These are phyloP conservation scores for Phytophthora pini DNA, from an alignment of 352 stramenopile genomes.

Conservation along the genomic window DNA sequence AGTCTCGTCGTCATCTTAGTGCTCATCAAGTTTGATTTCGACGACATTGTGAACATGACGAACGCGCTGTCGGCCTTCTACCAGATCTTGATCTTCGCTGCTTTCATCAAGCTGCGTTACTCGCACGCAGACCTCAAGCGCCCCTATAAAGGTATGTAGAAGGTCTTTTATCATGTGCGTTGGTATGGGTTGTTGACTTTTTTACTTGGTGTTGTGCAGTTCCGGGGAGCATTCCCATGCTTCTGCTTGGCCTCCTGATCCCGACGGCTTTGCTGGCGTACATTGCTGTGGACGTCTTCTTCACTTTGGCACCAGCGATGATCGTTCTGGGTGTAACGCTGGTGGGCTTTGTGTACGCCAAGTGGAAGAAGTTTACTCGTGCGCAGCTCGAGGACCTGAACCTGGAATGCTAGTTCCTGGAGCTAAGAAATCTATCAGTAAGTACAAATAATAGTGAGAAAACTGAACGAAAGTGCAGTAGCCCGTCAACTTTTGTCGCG, in stretches of 20 bases:
- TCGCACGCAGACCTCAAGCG: conserved; percentile 43
- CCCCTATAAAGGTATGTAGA: conserved; percentile 46
- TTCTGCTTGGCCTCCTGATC: conserved; percentile 43
- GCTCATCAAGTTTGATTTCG: conserved; percentile 70
- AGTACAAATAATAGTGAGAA: conserved; percentile 21
- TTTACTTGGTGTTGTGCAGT: conserved; percentile 23
- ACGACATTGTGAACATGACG: conserved; percentile 86
- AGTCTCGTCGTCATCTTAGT: conserved; percentile 59
- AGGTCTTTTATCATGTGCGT: not conserved
- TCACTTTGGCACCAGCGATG: conserved; percentile 45
- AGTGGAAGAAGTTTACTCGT: conserved; percentile 53
- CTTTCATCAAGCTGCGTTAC: conserved; percentile 91
- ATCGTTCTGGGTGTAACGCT: conserved; percentile 50
- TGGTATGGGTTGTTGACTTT: conserved; percentile 11
- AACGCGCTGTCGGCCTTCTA: conserved; percentile 92
- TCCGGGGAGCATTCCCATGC: conserved; percentile 44
- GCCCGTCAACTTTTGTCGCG: not conserved
- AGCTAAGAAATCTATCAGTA: conserved; percentile 2
- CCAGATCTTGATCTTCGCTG: conserved; percentile 88
- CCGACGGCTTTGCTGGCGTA: conserved; percentile 47
- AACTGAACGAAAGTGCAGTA: conserved; percentile 13
- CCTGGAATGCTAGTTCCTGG: conserved; percentile 16
- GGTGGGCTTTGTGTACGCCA: conserved; percentile 43
- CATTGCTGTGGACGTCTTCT: conserved; percentile 59
- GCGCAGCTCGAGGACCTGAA: conserved; percentile 48